Percentiles rank a stretch among this genome's conserved stretches.
Evolutionary conservation across 768 basidiomycete species (phyloP).

Genomic region (Suillus plorans): DNA sequence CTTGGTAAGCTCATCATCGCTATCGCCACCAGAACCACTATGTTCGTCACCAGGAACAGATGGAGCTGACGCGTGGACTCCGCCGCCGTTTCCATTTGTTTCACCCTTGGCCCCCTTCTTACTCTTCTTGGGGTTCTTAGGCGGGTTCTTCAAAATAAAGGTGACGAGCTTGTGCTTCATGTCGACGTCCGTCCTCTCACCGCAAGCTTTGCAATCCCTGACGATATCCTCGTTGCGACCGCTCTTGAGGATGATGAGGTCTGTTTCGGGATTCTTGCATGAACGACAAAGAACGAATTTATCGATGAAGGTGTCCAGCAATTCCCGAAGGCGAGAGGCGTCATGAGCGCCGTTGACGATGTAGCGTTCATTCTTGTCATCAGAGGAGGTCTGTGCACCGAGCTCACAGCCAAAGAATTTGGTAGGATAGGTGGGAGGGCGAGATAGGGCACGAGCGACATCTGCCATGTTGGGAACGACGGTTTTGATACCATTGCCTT

Average conservation of each 20-base stretch:
- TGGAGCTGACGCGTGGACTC: conserved; percentile 38
- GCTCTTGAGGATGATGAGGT: conserved; percentile 83
- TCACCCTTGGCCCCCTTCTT: conserved; percentile 37
- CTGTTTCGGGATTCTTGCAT: conserved; percentile 99
- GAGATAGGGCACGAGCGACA: conserved; percentile 90
- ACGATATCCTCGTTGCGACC: conserved; percentile 84
- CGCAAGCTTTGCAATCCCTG: conserved; percentile 98
- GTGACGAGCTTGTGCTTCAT: conserved; percentile 97
- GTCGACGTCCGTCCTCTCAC: conserved; percentile 86
- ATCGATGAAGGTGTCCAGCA: conserved; percentile 96
- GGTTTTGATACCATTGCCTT: conserved; percentile 99
- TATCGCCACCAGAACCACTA: conserved; percentile 44
- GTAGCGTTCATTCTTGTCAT: conserved; percentile 96
- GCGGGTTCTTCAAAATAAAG: conserved; percentile 97
- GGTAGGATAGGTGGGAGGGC: conserved; percentile 94
- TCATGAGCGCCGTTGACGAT: conserved; percentile 99
- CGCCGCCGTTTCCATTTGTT: conserved; percentile 47
- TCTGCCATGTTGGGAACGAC: conserved; percentile 99
- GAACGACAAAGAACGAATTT: conserved; percentile 96
- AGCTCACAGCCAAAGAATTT: conserved; percentile 99
- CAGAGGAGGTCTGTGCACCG: conserved; percentile 94
- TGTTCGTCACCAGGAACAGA: conserved; percentile 41
- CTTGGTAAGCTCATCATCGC: conserved; percentile 85
- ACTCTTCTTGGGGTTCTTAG: conserved; percentile 78
- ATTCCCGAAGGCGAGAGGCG: conserved; percentile 86